These are phyloP conservation scores for Pascua sp. DNA, from an alignment of 1,284 basidiomycete species.

Conservation along the genomic window DNA sequence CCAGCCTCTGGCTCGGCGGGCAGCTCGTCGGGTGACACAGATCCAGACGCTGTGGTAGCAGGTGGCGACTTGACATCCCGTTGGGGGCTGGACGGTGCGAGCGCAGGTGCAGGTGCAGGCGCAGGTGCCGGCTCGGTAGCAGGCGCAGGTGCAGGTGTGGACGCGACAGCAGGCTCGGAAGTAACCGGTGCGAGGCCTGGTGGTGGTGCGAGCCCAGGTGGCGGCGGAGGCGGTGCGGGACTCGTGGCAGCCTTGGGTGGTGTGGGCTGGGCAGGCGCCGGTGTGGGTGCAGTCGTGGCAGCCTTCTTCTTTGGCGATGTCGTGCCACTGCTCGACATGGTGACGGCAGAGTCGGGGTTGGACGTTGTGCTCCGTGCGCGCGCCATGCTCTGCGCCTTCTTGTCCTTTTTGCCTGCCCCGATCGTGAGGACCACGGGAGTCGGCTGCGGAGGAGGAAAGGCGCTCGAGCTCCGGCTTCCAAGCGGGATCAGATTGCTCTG, in stretches of 20 bases:
- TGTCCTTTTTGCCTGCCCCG: constrained; percentile 23
- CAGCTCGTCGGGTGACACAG: constrained; percentile 4
- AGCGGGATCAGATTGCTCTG: constrained; percentile 37
- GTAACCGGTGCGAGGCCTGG: constrained; percentile 10
- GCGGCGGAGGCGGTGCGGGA: constrained; percentile 55
- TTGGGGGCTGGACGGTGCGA: background rate
- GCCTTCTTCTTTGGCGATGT: constrained; percentile 42
- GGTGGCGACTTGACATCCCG: constrained; percentile 5
- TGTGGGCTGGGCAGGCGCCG: background rate
- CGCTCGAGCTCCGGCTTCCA: constrained; percentile 30
- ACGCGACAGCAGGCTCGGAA: background rate
- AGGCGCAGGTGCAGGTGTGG: background rate
- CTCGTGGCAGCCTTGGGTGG: constrained; percentile 37
- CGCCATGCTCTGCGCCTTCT: constrained; percentile 28
- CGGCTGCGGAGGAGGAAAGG: constrained; percentile 56
- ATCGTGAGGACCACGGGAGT: constrained; percentile 56
- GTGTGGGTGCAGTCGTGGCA: constrained; percentile 6
- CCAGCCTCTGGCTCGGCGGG: constrained; percentile 37
- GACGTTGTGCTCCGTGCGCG: constrained; percentile 37
- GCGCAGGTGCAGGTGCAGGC: background rate
- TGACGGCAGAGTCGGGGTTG: constrained; percentile 19
- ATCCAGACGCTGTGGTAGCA: background rate
- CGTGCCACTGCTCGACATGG: constrained; percentile 25
- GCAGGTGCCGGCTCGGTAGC: background rate
- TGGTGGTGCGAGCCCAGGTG: constrained; percentile 17